A percentile compares a stretch with the other conserved stretches of the same genome.
phyloP scores from a whole-genome alignment of 1,284 basidiomycete genomes.

The Gymnopus androsaceus region DNA sequence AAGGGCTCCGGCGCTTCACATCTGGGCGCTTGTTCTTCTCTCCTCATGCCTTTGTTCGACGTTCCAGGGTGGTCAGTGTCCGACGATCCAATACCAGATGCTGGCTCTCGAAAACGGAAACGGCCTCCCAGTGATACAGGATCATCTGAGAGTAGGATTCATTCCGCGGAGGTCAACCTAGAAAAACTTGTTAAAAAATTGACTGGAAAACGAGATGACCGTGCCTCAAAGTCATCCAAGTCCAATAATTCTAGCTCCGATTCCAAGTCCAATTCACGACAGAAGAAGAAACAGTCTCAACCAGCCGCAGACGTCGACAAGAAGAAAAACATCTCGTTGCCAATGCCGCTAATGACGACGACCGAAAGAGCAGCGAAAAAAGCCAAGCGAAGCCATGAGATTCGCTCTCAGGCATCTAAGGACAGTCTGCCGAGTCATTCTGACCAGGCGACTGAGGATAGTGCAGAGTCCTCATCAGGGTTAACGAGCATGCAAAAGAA shows the following conservation, averaged over 20 bases:
- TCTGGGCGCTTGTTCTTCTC: not conserved
- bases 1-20: not conserved
- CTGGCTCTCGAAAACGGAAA: slow-evolving; percentile 67
- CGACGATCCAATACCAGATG: slow-evolving; percentile 42
- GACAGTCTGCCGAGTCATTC: not conserved
- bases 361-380: slow-evolving; percentile 34
- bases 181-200: slow-evolving; percentile 77
- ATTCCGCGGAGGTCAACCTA: slow-evolving; percentile 64
- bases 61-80: slow-evolving; percentile 74
- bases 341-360: slow-evolving; percentile 32
- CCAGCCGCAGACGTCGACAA: slow-evolving; percentile 20
- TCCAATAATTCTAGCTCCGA: not conserved
- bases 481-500: slow-evolving; percentile 74
- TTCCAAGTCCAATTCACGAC: slow-evolving; percentile 5
- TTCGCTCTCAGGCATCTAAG: not conserved
- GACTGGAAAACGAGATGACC: slow-evolving; percentile 29
- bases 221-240: not conserved
- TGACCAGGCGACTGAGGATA: not conserved
- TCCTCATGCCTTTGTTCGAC: slow-evolving; percentile 57
- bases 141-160: slow-evolving; percentile 35
- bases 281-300: slow-evolving; percentile 14
- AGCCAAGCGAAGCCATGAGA: slow-evolving; percentile 31
- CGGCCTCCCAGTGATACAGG: slow-evolving; percentile 43
- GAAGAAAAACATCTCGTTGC: slow-evolving; percentile 34
- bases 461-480: slow-evolving; percentile 20